Evolutionary conservation across 192 early-diverging fungal genomes (phyloP).

Genomic region (Phlyctochytrium arcticum): DNA sequence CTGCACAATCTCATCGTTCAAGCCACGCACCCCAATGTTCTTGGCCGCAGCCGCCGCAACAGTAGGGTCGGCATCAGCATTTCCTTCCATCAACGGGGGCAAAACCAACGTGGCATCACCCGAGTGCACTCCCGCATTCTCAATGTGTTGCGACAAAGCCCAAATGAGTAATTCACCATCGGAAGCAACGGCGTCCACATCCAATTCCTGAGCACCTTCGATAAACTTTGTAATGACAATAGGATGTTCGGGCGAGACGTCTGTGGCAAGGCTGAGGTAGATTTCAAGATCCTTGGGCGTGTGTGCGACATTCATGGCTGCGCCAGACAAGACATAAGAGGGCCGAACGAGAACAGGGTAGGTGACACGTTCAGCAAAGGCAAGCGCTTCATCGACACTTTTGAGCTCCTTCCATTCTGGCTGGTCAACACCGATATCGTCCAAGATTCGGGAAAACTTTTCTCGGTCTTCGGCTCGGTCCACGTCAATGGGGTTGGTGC

Average conservation of each 20-base stretch:
- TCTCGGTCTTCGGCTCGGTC: constrained; percentile 93
- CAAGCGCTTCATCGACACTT: constrained; percentile 75
- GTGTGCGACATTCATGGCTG: constrained; percentile 96
- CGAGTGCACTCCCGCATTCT: constrained; percentile 97
- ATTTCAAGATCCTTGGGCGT: constrained; percentile 64
- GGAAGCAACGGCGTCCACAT: constrained; percentile 89
- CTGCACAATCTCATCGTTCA: constrained; percentile 45
- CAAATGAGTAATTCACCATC: constrained; percentile 81
- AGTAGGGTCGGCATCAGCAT: constrained; percentile 3
- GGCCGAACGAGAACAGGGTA: constrained; percentile 95
- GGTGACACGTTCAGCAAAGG: constrained; percentile 72
- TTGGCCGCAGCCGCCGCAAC: constrained; percentile 8
- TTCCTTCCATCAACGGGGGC: constrained; percentile 55
- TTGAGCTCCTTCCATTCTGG: constrained; percentile 93
- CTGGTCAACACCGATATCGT: constrained; percentile 92
- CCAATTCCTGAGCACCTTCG: constrained; percentile 86
- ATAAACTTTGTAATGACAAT: constrained; percentile 98
- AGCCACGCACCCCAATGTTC: constrained; percentile 37
- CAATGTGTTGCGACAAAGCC: constrained; percentile 92
- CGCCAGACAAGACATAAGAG: constrained; percentile 95
- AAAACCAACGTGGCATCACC: constrained; percentile 93
- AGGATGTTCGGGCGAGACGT: constrained; percentile 90
- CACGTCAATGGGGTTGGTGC: constrained; percentile 86
- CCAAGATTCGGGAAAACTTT: constrained; percentile 90
- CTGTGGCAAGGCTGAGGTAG: constrained; percentile 75